These are phyloP conservation scores for Lentinula boryana DNA, from an alignment of 768 basidiomycete genomes.

Conservation along the genomic window DNA sequence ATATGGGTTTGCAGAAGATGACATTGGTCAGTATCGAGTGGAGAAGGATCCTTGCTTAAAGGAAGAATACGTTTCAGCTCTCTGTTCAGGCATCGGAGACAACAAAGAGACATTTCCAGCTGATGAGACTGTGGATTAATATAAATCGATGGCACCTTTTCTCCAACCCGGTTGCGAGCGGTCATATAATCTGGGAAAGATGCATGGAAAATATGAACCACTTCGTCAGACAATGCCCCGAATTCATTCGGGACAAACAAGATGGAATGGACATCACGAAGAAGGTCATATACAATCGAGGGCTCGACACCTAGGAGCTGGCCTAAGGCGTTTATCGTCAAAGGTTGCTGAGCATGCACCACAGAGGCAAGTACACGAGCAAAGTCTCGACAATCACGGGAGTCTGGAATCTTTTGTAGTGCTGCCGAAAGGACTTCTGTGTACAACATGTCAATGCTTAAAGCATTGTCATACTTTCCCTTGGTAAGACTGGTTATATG, in stretches of 20 bases:
- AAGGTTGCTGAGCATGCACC: neutral
- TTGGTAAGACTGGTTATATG: neutral
- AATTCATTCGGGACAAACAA: neutral
- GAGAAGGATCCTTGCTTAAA: neutral
- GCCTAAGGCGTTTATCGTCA: neutral
- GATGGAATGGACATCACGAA: constrained; percentile 1
- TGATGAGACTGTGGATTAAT: neutral
- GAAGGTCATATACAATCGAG: neutral
- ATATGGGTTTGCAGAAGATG: neutral
- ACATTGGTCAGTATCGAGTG: neutral
- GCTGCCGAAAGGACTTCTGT: neutral
- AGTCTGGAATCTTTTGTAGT: neutral
- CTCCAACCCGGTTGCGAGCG: neutral
- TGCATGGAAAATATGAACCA: neutral
- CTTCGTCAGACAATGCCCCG: neutral
- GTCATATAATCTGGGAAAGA: neutral
- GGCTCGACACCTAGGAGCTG: neutral
- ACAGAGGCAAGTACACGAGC: neutral
- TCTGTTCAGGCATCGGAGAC: neutral
- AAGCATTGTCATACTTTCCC: neutral
- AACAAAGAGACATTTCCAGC: neutral
- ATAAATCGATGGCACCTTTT: neutral
- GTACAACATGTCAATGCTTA: constrained; percentile 1
- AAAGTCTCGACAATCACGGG: neutral
- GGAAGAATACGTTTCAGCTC: neutral